phyloP scores from a whole-genome alignment of 495 filamentous ascomycete genomes.

The Hypomontagnella submonticulosa region DNA sequence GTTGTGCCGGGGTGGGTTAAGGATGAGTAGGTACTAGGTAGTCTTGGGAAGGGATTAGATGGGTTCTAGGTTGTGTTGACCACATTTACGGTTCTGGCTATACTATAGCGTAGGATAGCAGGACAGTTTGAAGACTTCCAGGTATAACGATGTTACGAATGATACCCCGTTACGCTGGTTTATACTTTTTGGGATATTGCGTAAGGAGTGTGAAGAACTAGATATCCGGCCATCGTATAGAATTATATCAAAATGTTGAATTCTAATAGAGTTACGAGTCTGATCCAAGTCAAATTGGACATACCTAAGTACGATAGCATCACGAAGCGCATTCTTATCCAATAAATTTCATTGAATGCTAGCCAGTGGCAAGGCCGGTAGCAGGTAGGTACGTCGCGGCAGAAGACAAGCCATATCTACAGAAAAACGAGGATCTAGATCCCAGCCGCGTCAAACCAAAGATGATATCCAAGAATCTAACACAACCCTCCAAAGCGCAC shows the following conservation, averaged over 20 bases:
- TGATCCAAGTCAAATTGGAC: neutral
- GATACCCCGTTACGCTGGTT: slow-evolving; percentile 26
- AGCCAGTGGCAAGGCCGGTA: neutral
- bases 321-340: slow-evolving; percentile 1
- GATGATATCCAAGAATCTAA: slow-evolving; percentile 19
- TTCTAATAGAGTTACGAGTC: too few species aligned
- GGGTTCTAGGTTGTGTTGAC: neutral
- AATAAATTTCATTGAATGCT: slow-evolving; percentile 33
- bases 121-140: neutral
- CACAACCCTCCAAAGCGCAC: slow-evolving; percentile 4
- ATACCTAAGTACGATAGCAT: neutral
- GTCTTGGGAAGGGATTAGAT: neutral
- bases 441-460: slow-evolving; percentile 17
- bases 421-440: slow-evolving; percentile 20
- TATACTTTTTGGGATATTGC: neutral
- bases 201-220: too few species aligned
- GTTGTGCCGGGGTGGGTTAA: slow-evolving; percentile 32
- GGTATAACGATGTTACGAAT: slow-evolving; percentile 33
- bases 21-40: slow-evolving; percentile 14
- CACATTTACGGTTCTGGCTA: neutral
- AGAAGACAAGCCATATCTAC: slow-evolving; percentile 34
- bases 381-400: slow-evolving; percentile 12
- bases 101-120: neutral
- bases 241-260: too few species aligned
- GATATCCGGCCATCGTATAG: too few species aligned